These are phyloP conservation scores for Penicillium aurantiogriseum DNA, from an alignment of 2,329 filamentous ascomycete species.

Conservation along the genomic window DNA sequence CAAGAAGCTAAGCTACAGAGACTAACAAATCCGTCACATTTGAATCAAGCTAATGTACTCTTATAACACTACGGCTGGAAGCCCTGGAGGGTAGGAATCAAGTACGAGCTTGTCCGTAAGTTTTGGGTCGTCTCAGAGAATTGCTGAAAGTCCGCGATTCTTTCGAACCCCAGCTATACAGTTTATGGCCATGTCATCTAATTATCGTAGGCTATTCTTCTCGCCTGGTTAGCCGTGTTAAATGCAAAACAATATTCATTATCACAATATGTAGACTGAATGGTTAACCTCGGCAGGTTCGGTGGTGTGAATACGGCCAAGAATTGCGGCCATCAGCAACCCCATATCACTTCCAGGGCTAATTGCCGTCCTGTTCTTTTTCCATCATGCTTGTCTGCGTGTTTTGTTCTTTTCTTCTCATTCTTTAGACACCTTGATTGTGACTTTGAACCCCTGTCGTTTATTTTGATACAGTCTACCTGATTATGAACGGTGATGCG, in stretches of 20 bases:
- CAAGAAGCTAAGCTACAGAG: no score
- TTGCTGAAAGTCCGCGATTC: no score
- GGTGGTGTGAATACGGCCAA: conserved; percentile 14
- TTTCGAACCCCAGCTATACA: neutral
- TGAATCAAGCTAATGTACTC: no score
- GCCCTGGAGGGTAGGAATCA: no score
- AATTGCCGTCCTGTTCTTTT: neutral
- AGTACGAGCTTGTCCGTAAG: no score
- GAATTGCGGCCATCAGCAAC: neutral
- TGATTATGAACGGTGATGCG: no score
- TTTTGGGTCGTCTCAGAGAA: no score
- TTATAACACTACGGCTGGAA: no score
- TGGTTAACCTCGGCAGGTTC: conserved; percentile 36
- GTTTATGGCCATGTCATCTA: neutral
- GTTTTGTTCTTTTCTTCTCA: neutral
- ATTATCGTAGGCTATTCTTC: no score
- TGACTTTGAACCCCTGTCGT: neutral
- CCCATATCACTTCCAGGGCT: neutral
- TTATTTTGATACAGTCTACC: neutral
- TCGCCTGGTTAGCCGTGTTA: neutral
- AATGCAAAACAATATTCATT: neutral
- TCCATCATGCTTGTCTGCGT: neutral
- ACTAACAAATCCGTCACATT: no score
- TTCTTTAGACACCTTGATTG: neutral
- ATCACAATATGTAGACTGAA: conserved; percentile 8